Base-by-base conservation (phyloP, 1,139 yeast genomes). In the Nakaseomyces delphensis region DNA sequence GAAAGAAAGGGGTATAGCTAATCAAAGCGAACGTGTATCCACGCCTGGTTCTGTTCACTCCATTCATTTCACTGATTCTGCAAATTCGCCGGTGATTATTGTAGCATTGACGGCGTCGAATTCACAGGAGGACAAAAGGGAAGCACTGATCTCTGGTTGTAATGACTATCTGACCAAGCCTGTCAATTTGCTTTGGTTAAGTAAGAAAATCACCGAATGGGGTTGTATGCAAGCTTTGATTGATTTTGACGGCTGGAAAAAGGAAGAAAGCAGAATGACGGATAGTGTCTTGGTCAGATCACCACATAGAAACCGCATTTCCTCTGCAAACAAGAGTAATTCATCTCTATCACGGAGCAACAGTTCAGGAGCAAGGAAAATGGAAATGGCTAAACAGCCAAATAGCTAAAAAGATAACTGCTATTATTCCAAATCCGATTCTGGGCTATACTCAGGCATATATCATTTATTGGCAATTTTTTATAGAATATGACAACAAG, bases 101-200 rank as follows among this genome's bases (percentile, higher is more conserved):
- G 98, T 91, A 27, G 98, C 98, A 0, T 68, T 91, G 43, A 91
- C 98, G 1, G 98, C 98, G 0, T 80, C 91, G 10, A 83, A 93
- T 15, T 75, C 93, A 16, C 77, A 83, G n/a, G 80, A 81, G 20
- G 97, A 89, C 63, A 79, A 84, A 59, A 81, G 86, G 50, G 86
- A 85, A 56, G 98, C 98, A 0, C 69, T 91, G 48, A 83, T 94
- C 37, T 96, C 97, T 2, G 98, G 98, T 37, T 91, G 98, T 65
- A 91, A 91, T 59, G 98, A 91, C 63, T 91, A 83, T 63, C 68
- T 91, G 54, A 91, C 97, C n/a, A 91, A 91, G 51, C 98, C 98
- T 0, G 98, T 93, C 11, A 89, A 87, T 56, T 70, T 91, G 55
- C 87, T 80, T 33, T 91, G 98, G 98, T 69, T 91, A 43, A 87